These are phyloP conservation scores for Prunus fruticosa DNA, from an alignment of 306 rosid species.

Conservation along the genomic window DNA sequence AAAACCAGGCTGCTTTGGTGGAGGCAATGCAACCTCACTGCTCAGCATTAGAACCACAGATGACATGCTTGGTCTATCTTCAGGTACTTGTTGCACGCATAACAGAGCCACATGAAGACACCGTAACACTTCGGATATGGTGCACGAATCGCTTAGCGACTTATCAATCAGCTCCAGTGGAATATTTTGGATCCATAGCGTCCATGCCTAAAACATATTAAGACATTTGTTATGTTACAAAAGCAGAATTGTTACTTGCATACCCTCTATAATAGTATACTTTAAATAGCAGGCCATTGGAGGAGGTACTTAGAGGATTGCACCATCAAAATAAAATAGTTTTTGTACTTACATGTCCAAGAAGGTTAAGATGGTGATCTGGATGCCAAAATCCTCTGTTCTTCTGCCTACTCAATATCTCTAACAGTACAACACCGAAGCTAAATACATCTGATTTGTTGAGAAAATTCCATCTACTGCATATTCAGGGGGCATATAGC, in stretches of 20 bases:
- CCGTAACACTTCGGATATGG: too few relatives aligned
- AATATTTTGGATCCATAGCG: constrained; percentile 12
- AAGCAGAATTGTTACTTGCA: not conserved
- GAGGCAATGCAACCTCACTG: too few relatives aligned
- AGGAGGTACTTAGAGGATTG: not conserved
- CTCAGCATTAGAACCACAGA: too few relatives aligned
- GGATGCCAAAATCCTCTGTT: constrained; percentile 23
- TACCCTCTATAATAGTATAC: not conserved
- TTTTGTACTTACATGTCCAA: constrained; percentile 21
- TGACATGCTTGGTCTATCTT: too few relatives aligned
- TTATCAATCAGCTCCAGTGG: too few relatives aligned
- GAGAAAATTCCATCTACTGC: constrained; percentile 44
- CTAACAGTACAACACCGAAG: constrained; percentile 41
- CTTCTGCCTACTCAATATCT: constrained; percentile 28
- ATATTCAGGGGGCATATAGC: constrained; percentile 47
- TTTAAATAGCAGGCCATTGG: not conserved
- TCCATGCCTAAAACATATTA: constrained; percentile 25
- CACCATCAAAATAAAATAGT: not conserved
- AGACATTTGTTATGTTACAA: not conserved
- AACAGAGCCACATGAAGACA: too few relatives aligned
- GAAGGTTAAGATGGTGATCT: constrained; percentile 19
- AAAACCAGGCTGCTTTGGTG: too few relatives aligned
- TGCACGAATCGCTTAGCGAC: too few relatives aligned
- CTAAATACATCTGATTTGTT: constrained; percentile 41
- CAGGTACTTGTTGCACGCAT: too few relatives aligned